phyloP scores from a whole-genome alignment of 1,139 yeast genomes.

The Pichia sp. region DNA sequence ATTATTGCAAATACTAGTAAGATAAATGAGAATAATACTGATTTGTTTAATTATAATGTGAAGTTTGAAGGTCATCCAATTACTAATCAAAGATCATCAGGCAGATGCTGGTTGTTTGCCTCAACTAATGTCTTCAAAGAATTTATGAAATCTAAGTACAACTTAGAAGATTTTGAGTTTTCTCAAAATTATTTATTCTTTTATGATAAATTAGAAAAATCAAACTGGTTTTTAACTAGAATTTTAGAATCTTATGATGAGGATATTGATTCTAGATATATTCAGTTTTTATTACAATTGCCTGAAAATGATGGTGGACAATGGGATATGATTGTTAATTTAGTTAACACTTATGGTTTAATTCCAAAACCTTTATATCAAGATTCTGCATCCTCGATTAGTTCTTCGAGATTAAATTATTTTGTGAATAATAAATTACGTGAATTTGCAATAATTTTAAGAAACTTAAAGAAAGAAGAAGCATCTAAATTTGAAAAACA shows the following conservation, averaged over 20 bases:
- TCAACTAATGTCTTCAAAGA: conserved; percentile 56
- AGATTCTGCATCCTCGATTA: conserved; percentile 53
- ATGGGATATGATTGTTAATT: conserved; percentile 64
- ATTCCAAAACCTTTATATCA: conserved; percentile 58
- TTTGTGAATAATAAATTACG: conserved; percentile 52
- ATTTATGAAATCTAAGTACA: conserved; percentile 47
- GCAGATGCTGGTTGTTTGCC: conserved; percentile 69
- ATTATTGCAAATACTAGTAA: conserved; percentile 37
- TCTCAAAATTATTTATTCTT: conserved; percentile 53
- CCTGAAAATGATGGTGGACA: conserved; percentile 69
- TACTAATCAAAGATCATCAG: conserved; percentile 54
- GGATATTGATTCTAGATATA: conserved; percentile 50
- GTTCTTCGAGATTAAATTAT: conserved; percentile 44
- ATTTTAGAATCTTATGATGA: conserved; percentile 49
- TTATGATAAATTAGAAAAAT: conserved; percentile 53
- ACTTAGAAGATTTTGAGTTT: conserved; percentile 49
- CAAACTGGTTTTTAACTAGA: conserved; percentile 56
- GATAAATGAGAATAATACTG: conserved; percentile 37
- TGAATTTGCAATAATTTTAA: conserved; percentile 52
- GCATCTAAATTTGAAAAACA: conserved; percentile 22
- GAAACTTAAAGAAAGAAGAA: conserved; percentile 36
- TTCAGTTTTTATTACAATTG: conserved; percentile 40
- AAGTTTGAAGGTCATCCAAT: conserved; percentile 52
- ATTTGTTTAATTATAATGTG: conserved; percentile 49
- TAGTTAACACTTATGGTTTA: conserved; percentile 55